phyloP scores from a whole-genome alignment of 2,329 filamentous ascomycete genomes.

The Exophiala spinifera region DNA sequence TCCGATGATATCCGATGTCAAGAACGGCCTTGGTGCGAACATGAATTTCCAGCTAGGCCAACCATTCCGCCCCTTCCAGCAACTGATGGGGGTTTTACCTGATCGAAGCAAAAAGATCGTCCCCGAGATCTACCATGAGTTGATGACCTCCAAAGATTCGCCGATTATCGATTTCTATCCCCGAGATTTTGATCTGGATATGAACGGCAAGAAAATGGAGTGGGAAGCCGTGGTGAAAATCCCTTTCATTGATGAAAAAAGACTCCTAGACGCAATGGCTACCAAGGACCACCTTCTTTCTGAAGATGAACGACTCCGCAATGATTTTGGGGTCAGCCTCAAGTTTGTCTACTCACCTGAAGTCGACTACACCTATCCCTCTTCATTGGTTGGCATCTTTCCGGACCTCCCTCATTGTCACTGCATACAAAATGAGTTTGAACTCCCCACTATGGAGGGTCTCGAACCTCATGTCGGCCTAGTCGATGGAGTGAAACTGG shows the following conservation, averaged over 20 bases:
- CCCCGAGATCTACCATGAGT: constrained; percentile 75
- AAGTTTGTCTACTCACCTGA: constrained; percentile 86
- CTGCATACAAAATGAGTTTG: constrained; percentile 94
- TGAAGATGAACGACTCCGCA: constrained; percentile 74
- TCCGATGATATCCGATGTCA: constrained; percentile 94
- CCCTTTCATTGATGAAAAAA: constrained; percentile 92
- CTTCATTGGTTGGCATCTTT: constrained; percentile 83
- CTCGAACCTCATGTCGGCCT: constrained; percentile 80
- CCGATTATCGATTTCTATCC: constrained; percentile 98
- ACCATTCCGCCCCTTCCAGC: constrained; percentile 91
- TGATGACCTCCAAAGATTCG: constrained; percentile 88
- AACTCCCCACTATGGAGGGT: constrained; percentile 87
- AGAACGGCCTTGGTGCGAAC: constrained; percentile 79
- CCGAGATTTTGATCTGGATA: constrained; percentile 92
- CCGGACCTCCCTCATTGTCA: constrained; percentile 82
- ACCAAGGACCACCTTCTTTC: constrained; percentile 76
- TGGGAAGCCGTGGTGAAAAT: constrained; percentile 99
- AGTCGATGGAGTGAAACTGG: constrained; percentile 78
- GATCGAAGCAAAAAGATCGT: constrained; percentile 98
- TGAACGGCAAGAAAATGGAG: constrained; percentile 99
- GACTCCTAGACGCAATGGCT: constrained; percentile 79
- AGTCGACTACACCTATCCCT: constrained; percentile 78
- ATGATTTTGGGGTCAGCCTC: constrained; percentile 85
- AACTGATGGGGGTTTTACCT: constrained; percentile 96
- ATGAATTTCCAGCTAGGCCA: constrained; percentile 91